Base-by-base conservation (phyloP, 1,139 yeast genomes). In the Taphrina flavorubra region DNA sequence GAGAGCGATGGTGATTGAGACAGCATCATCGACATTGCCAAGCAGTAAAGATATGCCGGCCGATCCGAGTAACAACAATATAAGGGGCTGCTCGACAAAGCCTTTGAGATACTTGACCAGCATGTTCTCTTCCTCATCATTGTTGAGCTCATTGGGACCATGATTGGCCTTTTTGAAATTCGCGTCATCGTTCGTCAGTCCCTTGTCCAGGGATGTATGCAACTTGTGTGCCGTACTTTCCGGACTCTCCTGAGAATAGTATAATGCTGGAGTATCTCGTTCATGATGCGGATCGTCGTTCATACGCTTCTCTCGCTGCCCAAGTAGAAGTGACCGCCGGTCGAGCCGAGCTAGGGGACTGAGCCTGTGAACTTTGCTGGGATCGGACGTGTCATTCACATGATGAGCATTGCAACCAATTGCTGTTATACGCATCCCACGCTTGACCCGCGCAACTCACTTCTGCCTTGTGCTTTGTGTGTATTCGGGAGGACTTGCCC, bases 1-100 rank as follows among this genome's bases (percentile, higher is more conserved):
- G 13, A 67, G 51, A n/a, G 70, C 70, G 20, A 70, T 34, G 11
- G 63, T 51, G 56, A 70, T 70, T 16, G 95, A 87, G 36, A 94
- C 81, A 1, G 98, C 96, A 77, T 94, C 99, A 77, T 92, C 97
- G 51, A 87, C 86, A 78, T 94, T 94, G 34, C 97, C 96, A 95
- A 94, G 90, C 76, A 90, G 79, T 74, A 94, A 88, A 73, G 95
- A 87, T 47, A 94, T 82, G 3, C 84, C 83, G 0, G 98, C 97
- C 0, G 97, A 90, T 0, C 95, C 97, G 59, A 92, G 89, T 75
- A 94, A 82, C 69, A 94, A 80, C 74, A 94, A 80, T 72, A 94
- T 92, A 78, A 94, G 82, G 18, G 97, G 97, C 79, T 92, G 96
- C 74, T 89, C 94, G 74, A 89, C 87, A 76, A 94, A 92, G 68